Base-by-base conservation (phyloP, 495 filamentous ascomycete genomes). In the Aspergillus hancockii region DNA sequence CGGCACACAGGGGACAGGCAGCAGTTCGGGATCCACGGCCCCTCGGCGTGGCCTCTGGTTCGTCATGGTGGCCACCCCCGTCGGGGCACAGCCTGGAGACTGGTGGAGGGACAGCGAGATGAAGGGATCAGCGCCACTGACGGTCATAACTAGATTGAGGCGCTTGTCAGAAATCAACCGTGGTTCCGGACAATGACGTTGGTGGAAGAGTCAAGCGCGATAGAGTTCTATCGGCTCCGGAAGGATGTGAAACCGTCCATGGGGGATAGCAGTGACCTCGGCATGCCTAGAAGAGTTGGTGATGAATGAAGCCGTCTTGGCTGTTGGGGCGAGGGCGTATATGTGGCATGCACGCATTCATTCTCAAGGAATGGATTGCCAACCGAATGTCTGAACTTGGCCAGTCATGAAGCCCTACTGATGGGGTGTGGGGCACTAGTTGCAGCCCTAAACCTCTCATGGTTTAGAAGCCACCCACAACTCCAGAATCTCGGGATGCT, bases 1-100 rank as follows among this genome's bases (percentile, higher is more conserved):
- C 58, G 54, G 50, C 7, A 22, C 31, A n/a, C 32, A 16, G 31
- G 47, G 21, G 49, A 52, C 52, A 61, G 46, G 53, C 53, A 54
- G 19, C 19, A 54, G 21, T 38, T 57, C 54, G 59, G 59, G 59
- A 52, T 62, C 59, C 59, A 62, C 59, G 59, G 54, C 40, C 40
- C 30, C 49, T 49, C 43, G 54, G 60, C 41, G 54, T 51, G 28
- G 45, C 28, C 28, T 55, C 58, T 60, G 49, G 50, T 57, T 57
- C 49, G 34, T 52, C 49, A 14, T 23, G 47, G 28, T 58, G 54
- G 60, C 32, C 43, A 38, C 51, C 50, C 30, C 32, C 49, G 31
- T 57, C 54, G 54, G 54, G 18, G 25, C 49, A 4, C 18, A 31
- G 54, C 18, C 54, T 53, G 50, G 49, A 23, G 34, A 49, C 43